Conservation (phyloP, 2,329 filamentous ascomycete genomes). For the Fonsecaea erecta region DNA sequence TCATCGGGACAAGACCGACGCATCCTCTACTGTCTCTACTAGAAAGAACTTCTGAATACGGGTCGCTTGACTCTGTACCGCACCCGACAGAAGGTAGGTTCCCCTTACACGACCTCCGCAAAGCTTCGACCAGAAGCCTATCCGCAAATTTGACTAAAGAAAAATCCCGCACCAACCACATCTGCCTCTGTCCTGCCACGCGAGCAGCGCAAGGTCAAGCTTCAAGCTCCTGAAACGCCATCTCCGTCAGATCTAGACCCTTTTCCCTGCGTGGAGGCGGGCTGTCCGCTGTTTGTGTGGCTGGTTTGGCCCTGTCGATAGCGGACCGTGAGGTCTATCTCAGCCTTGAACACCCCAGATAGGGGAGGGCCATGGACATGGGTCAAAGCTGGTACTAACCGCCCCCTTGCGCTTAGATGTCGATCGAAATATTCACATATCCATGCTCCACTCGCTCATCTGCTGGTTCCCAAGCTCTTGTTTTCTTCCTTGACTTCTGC, state of each 20-base stretch:
- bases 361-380: conserved; percentile 27
- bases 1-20: background rate
- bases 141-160: conserved; percentile 1
- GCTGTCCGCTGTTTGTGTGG: conserved; percentile 13
- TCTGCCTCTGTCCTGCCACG: conserved; percentile 9
- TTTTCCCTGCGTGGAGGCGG: conserved; percentile 23
- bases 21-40: no score
- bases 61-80: background rate
- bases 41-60: no score
- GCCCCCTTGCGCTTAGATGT: conserved; percentile 36
- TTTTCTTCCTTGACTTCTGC: conserved; percentile 6
- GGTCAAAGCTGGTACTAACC: conserved; percentile 22
- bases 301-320: conserved; percentile 19
- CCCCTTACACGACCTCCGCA: conserved; percentile 1
- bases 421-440: conserved; percentile 33
- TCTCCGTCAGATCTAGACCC: conserved; percentile 24
- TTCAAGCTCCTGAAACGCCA: conserved; percentile 34
- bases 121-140: conserved; percentile 7
- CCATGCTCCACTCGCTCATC: conserved; percentile 28
- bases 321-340: conserved; percentile 18
- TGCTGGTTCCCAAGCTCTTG: conserved; percentile 27
- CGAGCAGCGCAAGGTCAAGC: conserved; percentile 13
- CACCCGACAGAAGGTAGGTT: background rate
- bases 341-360: conserved; percentile 13
- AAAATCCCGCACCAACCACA: conserved; percentile 30